Evolutionary conservation across 257 asterid genomes (phyloP), one percentile per base, ranked within the genome.

Genomic region (Salvia hispanica): DNA sequence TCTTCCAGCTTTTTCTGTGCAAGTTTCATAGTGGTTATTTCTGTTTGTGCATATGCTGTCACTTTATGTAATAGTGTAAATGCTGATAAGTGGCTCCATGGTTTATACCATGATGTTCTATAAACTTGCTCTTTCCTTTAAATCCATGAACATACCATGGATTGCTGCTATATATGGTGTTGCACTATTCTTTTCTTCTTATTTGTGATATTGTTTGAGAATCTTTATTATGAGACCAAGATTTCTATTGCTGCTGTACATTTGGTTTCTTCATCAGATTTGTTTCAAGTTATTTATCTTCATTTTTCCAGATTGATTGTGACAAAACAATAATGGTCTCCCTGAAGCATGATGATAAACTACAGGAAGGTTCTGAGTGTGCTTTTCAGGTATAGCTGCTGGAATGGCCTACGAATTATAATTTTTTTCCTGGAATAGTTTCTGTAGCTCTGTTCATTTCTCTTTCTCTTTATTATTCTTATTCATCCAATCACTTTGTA

Each of bases 321-420:
- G 99, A 94, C 86, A 94, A 94, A 83, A 87, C 97, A 16, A 82
- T 94, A 73, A 84, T 91, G 99, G 97, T 94, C 67, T 63, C 96
- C 71, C 81, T 94, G 62, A 94, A 91, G 77, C 96, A 91, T 34
- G 99, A 91, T 59, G 99, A 94, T 74, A 94, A 94, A 78, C 82
- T 94, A 84, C 99, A 87, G 81, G 99, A 94, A 78, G 99, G 96
- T 51, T 69, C 96, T 8, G 97, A 94, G 70, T 94, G 96, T 80
- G 71, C 96, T 72, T 94, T 94, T 82, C 99, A 94, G 97, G 99
- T 94, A 77, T 74, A 28, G 42, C 65, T 66, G 66, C 58, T 31
- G 21, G 62, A 62, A 47, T 58, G 37, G 21, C 52, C 25, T 54
- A 11, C 56, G 71, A 21, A 48, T 14, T 14, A 39, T 52, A 8